Evolutionary conservation across 2,329 filamentous ascomycete species (phyloP).

Genomic region (Phaeophleospora eucalypticola): DNA sequence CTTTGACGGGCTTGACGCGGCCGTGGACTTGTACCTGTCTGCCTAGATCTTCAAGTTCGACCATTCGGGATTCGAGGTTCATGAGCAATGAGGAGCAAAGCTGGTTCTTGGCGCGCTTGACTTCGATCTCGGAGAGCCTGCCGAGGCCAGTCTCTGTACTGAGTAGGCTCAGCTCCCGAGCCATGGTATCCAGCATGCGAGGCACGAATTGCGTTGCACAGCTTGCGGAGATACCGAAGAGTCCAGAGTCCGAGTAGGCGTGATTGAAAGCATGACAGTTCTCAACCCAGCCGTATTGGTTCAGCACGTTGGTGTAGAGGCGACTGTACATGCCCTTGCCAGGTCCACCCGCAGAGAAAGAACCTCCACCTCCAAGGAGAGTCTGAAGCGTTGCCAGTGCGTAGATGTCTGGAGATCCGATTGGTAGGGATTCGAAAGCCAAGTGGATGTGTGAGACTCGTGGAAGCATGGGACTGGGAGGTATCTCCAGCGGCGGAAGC

Average conservation of each 20-base stretch:
- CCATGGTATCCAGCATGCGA: constrained; percentile 92
- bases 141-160: constrained; percentile 71
- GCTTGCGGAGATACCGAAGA: constrained; percentile 88
- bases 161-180: constrained; percentile 76
- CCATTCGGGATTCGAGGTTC: constrained; percentile 97
- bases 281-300: constrained; percentile 97
- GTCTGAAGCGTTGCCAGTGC: constrained; percentile 93
- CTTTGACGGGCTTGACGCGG: constrained; percentile 80
- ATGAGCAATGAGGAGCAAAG: constrained; percentile 84
- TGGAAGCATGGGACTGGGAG: constrained; percentile 70
- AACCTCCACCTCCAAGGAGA: constrained; percentile 89
- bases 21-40: constrained; percentile 96
- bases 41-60: constrained; percentile 93
- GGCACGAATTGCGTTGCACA: constrained; percentile 75
- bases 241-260: constrained; percentile 89
- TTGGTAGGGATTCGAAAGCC: constrained; percentile 90
- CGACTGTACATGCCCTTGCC: constrained; percentile 99
- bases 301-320: constrained; percentile 94
- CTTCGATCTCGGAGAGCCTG: constrained; percentile 69
- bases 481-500: constrained; percentile 74
- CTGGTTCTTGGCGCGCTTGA: constrained; percentile 94
- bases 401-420: constrained; percentile 89
- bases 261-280: constrained; percentile 95
- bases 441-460: constrained; percentile 90
- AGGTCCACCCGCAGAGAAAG: constrained; percentile 92